These are phyloP conservation scores for Moricandia moricandioides DNA, from an alignment of 345 rosid species.

Conservation along the genomic window DNA sequence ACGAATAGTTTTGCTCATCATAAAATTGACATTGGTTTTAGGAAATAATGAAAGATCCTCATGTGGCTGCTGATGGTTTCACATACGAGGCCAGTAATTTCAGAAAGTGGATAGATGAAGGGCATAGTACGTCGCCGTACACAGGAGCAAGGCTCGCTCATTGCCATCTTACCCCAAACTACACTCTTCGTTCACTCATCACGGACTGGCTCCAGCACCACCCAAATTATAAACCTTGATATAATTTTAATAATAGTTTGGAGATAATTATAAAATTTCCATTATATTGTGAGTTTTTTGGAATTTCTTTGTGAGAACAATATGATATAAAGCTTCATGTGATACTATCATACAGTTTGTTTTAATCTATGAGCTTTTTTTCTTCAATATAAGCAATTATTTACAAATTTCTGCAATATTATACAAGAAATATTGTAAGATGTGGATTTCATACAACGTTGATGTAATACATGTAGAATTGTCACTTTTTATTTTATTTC, in stretches of 20 bases:
- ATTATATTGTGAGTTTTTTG: not conserved
- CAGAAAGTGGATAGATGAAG: slow-evolving; percentile 48
- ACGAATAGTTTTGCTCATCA: not conserved
- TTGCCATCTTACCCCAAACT: slow-evolving; percentile 54
- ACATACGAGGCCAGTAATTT: slow-evolving; percentile 60
- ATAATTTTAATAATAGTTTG: not conserved
- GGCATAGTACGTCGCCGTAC: slow-evolving; percentile 48
- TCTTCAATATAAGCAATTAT: no score
- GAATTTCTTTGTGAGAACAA: not conserved
- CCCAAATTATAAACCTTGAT: not conserved
- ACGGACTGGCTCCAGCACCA: slow-evolving; percentile 52
- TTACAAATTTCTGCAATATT: no score
- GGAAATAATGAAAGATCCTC: slow-evolving; percentile 70
- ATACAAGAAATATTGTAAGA: no score
- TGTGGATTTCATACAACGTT: no score
- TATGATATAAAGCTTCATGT: not conserved
- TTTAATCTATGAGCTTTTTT: no score
- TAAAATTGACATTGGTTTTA: slow-evolving; percentile 8
- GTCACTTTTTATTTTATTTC: no score
- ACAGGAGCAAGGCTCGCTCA: slow-evolving; percentile 41
- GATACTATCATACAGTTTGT: not conserved
- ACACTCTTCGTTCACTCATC: slow-evolving; percentile 54
- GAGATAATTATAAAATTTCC: not conserved
- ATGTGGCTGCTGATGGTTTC: slow-evolving; percentile 73
- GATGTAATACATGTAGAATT: no score